Base-by-base conservation (phyloP, 23 red algal species). In the Gracilaria caudata region DNA sequence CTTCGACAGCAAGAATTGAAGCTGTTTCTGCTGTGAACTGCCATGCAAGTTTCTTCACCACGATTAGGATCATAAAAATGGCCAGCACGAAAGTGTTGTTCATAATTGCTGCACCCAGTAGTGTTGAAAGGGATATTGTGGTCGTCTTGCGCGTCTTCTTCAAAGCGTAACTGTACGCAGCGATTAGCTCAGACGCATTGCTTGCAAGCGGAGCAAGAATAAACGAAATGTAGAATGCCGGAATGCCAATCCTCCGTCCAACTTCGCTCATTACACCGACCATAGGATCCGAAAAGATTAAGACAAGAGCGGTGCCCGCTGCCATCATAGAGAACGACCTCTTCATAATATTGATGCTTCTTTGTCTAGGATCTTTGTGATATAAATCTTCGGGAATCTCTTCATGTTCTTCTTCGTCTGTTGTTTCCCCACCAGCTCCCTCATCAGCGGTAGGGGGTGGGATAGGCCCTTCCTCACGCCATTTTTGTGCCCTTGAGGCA, bases 241-340 rank as follows among this genome's bases (percentile, higher is more conserved):
- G 57, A 4, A 94, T 78, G 10, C 92, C 92, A 28, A 94, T 45
- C 33, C 92, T 75, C 13, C 17, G 44, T 17, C 92, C 92, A 77
- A 94, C 51, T n/a, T 86, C 81, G 35, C 77, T 81, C 55, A 94
- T 79, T n/a, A 94, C 92, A 51, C 47, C 43, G 23, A 86, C 83
- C 83, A 94, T 89, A 6, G 92, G 92, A 29, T 94, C 92, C n/a
- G 81, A 80, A 77, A 94, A 94, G 24, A 94, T 72, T 9, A 94
- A 40, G 29, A 94, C 92, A 19, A 94, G 64, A 38, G 51, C 35
- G 21, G 92, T 94, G 33, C 92, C 92, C n/a, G 44, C 30, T 25
- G 58, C 60, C 92, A 94, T 88, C 92, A 89, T 88, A 0, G 78
- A 43, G 36, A 94, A 83, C 0, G 82, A 26, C 11, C 92, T 71